Evolutionary conservation across 2,329 filamentous ascomycete genomes (phyloP), one percentile per base, ranked within the genome.

Genomic region (Atkinsonella hypoxylon): DNA sequence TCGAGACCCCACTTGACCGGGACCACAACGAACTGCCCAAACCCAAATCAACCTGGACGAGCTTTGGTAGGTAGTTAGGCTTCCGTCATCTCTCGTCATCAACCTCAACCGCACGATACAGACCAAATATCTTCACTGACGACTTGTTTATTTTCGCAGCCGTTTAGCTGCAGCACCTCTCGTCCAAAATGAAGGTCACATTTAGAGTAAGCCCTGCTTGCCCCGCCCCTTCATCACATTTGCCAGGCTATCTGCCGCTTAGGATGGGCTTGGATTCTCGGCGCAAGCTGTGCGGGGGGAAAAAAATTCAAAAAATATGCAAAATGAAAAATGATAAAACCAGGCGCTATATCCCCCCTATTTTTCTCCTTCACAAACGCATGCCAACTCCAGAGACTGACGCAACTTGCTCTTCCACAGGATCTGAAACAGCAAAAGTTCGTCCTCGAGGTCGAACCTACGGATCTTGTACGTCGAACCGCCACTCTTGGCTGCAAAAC

Each of bases 341-440:
- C 15, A 7, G 46, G 9, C 22, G 46, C 46, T 15, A 30, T 6
- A n/a, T n/a, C n/a, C n/a, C n/a, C n/a, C n/a, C n/a, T n/a, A 18
- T 11, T 44, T 32, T 40, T 20, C 26, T 38, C 34, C 13, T 5
- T 34, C 31, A 9, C 15, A 30, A 34, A 49, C 13, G 13, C 42
- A 26, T 17, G 12, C 26, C 22, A 15, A 31, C 44, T 30, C 13
- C 3, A 45, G 15, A 45, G 36, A 48, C 49, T 54, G 22, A 43
- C 50, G 40, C 18, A 18, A 39, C 20, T 31, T 13, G 30, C 17
- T 47, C 38, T 26, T 26, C 12, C 20, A 18, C 61, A 96, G 90
- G 93, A 98, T 75, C 79, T 98, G 64, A 97, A 96, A 78, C 93
- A 97, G 72, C 87, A 96, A 70, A 96, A 96, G 77, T 98, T 98